Base-by-base conservation (phyloP, 805 yeast genomes). In the Starmera dryadoides region DNA sequence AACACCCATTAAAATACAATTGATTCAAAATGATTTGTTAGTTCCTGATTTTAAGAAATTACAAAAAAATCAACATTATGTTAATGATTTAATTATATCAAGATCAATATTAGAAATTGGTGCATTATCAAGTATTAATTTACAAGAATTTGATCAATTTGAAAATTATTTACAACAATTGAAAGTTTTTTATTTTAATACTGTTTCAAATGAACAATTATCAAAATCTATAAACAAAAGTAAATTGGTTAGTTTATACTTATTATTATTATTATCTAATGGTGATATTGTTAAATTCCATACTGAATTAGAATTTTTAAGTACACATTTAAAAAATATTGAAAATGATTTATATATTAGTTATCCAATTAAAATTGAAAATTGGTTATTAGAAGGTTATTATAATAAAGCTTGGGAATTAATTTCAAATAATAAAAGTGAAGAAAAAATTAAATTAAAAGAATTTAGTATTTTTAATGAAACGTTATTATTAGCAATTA, bases 311-410 rank as follows among this genome's bases (percentile, higher is more conserved):
- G 97, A 91, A 60, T 69, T 68, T 42, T 71, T 88, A 48, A 75
- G 72, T 49, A 75, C 74, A 49, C 53, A 59, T 30, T 48, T 64
- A 21, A 45, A 52, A n/a, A 67, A 52, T 51, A 56, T 58, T 44
- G 91, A 86, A 49, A 68, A 71, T 28, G 95, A 86, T 58, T 68
- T 72, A 48, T 86, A 72, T 58, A 68, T 91, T 49, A 74, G 77
- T 35, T 88, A 88, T 58, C 98, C 98, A 19, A 80, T 91, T 39
- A 79, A 80, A 49, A 78, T 93, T 51, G 98, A 93, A 60, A 80
- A 86, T 48, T 86, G 94, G 83, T 75, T 93, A 48, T 87, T 91
- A 82, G 98, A 93, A 64, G 98, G 98, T 33, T 84, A 91, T 47
- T 93, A 89, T 62, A 93, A 87, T 60, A 86, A 86, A 61, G 91